phyloP scores from a whole-genome alignment of 352 stramenopile genomes.

The Phytopythium sindhum region DNA sequence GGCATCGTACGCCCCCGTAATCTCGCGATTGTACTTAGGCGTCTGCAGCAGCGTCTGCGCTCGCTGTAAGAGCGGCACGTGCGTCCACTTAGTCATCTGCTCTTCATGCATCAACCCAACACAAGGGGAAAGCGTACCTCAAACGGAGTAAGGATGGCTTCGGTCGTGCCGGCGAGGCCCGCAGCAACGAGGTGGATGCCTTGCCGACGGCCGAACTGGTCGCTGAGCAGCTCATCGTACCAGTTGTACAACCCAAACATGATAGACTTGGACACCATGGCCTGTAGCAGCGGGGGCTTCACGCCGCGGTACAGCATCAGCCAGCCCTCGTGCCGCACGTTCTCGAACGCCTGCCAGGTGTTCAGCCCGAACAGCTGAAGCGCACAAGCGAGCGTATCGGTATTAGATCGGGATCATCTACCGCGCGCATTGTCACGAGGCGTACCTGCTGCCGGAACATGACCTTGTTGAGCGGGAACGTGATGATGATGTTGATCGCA shows the following conservation, averaged over 20 bases:
- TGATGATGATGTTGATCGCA: constrained; percentile 86
- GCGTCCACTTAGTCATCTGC: not conserved
- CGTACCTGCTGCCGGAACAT: constrained; percentile 90
- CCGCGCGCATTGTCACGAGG: not conserved
- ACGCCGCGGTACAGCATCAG: constrained; percentile 81
- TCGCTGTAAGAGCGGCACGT: constrained; percentile 27
- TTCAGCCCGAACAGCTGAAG: constrained; percentile 71
- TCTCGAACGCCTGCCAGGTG: constrained; percentile 65
- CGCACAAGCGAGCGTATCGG: not conserved
- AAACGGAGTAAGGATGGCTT: constrained; percentile 82
- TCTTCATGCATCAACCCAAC: not conserved
- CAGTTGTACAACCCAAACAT: constrained; percentile 91
- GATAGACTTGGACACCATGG: constrained; percentile 83
- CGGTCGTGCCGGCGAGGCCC: constrained; percentile 70
- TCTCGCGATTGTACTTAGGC: constrained; percentile 82
- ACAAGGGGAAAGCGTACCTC: constrained; percentile 38
- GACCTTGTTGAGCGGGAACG: constrained; percentile 87
- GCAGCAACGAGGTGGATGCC: constrained; percentile 57
- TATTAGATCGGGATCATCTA: not conserved
- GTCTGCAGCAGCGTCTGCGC: constrained; percentile 86
- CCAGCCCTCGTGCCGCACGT: constrained; percentile 57
- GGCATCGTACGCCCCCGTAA: constrained; percentile 69
- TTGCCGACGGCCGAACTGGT: constrained; percentile 35
- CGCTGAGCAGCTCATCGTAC: constrained; percentile 62
- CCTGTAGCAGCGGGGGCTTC: constrained; percentile 78